Percentiles rank a stretch among this genome's conserved stretches.
Conservation (phyloP, 805 yeast genomes). For the Lipomyces sp. region DNA sequence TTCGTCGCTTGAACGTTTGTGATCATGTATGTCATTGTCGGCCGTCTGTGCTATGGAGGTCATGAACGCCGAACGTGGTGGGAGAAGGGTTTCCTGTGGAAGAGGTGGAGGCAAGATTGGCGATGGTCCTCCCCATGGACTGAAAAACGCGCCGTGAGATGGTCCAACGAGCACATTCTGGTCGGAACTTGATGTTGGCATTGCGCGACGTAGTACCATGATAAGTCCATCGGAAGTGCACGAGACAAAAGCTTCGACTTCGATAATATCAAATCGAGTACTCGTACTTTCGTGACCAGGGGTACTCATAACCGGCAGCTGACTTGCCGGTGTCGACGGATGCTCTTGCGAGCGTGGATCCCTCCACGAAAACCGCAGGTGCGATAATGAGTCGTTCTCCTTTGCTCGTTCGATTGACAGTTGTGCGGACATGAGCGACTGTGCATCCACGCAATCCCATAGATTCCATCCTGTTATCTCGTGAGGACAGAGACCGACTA, state of each 20-base stretch:
- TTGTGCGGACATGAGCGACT: conserved; percentile 17
- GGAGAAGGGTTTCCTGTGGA: not conserved
- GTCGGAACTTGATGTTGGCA: conserved; percentile 2
- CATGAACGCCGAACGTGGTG: not conserved
- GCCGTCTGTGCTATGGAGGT: not conserved
- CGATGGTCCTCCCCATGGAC: conserved; percentile 16
- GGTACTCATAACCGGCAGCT: not conserved
- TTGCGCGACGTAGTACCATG: conserved; percentile 20
- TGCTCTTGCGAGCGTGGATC: conserved; percentile 22
- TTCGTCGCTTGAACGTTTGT: not conserved
- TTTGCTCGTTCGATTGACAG: conserved; percentile 25
- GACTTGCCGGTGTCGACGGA: conserved; percentile 11
- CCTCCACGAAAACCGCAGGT: conserved; percentile 23
- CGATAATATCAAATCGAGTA: not conserved
- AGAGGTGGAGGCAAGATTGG: conserved; percentile 19
- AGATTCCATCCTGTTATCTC: conserved; percentile 19
- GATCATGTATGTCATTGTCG: not conserved
- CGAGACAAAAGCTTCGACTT: conserved; percentile 22
- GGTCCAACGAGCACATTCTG: conserved; percentile 4
- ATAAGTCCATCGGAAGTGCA: conserved; percentile 31
- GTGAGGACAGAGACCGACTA: conserved; percentile 16
- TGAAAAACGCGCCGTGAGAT: conserved; percentile 11
- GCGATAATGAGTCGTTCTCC: conserved; percentile 23
- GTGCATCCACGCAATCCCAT: conserved; percentile 25
- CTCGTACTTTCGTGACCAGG: not conserved